Conservation (phyloP, 371 early-diverging fungal genomes). For the Mortierella sp. region DNA sequence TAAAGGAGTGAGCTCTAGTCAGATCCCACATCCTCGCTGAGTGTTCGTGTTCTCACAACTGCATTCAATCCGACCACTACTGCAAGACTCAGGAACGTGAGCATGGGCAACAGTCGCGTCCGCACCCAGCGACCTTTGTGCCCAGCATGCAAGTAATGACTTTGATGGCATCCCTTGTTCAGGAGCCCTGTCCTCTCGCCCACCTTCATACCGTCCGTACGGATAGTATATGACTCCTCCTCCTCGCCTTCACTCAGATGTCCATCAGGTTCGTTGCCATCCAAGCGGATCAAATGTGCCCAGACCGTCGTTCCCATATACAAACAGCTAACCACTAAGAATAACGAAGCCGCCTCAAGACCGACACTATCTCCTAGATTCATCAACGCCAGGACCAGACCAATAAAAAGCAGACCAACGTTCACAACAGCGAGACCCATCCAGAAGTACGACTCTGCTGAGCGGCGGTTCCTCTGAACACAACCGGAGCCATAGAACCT, state of each 20-base stretch:
- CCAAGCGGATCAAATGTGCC: conserved; percentile 48
- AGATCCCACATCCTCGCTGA: not conserved
- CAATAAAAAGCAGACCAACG: conserved; percentile 37
- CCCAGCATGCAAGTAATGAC: no score
- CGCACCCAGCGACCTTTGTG: no score
- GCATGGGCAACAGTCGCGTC: no score
- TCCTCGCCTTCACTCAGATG: not conserved
- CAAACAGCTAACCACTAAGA: conserved; percentile 40
- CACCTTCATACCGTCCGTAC: no score
- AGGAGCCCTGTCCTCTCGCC: no score
- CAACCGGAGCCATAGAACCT: not conserved
- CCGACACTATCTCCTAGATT: conserved; percentile 49
- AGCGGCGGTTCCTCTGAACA: not conserved
- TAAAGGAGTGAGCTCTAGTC: no score
- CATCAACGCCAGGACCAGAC: conserved; percentile 41
- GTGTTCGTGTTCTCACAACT: not conserved
- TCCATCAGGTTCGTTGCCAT: conserved; percentile 18
- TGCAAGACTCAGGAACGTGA: not conserved
- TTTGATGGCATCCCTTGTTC: no score
- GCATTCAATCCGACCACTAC: not conserved
- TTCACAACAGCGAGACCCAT: conserved; percentile 16
- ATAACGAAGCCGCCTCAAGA: conserved; percentile 32
- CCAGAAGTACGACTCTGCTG: conserved; percentile 20
- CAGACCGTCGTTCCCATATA: conserved; percentile 52
- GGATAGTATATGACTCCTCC: no score